Evolutionary conservation across 208 protist species (phyloP).

Genomic region (Trypanosoma platydactyli): DNA sequence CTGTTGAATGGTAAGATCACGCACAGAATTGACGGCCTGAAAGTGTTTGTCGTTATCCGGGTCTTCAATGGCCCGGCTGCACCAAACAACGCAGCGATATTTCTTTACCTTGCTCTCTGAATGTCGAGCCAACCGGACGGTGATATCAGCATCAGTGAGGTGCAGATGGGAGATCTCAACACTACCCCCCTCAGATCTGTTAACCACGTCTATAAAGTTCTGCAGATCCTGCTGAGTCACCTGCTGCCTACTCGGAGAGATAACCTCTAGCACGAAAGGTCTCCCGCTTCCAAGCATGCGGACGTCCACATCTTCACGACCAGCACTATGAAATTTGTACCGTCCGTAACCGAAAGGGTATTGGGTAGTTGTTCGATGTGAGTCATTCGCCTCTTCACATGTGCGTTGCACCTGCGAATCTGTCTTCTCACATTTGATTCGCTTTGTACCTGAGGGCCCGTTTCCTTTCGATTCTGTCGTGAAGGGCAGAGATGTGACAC

Average conservation of each 20-base stretch:
- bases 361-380: slow-evolving; percentile 29
- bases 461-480: slow-evolving; percentile 4
- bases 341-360: slow-evolving; percentile 74
- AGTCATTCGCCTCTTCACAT: slow-evolving; percentile 13
- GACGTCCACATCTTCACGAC: slow-evolving; percentile 95
- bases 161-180: slow-evolving; percentile 70
- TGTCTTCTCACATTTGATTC: slow-evolving; percentile 19
- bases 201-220: slow-evolving; percentile 44
- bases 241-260: slow-evolving; percentile 59
- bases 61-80: slow-evolving; percentile 55
- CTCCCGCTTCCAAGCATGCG: slow-evolving; percentile 93
- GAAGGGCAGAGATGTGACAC: slow-evolving; percentile 34
- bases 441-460: slow-evolving; percentile 13
- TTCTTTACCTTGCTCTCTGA: slow-evolving; percentile 90
- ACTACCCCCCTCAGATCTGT: slow-evolving; percentile 56
- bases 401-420: slow-evolving; percentile 8
- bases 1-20: slow-evolving; percentile 73
- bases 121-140: slow-evolving; percentile 76
- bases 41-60: slow-evolving; percentile 40
- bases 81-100: slow-evolving; percentile 89
- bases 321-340: slow-evolving; percentile 93
- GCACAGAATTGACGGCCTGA: slow-evolving; percentile 36
- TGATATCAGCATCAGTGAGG: slow-evolving; percentile 59
- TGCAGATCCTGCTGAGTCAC: slow-evolving; percentile 58
- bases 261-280: slow-evolving; percentile 92